A percentile compares a stretch with the other conserved stretches of the same genome.
These are phyloP conservation scores for Wickerhamomyces hampshirensis DNA, from an alignment of 805 yeast genomes.

Conservation along the genomic window DNA sequence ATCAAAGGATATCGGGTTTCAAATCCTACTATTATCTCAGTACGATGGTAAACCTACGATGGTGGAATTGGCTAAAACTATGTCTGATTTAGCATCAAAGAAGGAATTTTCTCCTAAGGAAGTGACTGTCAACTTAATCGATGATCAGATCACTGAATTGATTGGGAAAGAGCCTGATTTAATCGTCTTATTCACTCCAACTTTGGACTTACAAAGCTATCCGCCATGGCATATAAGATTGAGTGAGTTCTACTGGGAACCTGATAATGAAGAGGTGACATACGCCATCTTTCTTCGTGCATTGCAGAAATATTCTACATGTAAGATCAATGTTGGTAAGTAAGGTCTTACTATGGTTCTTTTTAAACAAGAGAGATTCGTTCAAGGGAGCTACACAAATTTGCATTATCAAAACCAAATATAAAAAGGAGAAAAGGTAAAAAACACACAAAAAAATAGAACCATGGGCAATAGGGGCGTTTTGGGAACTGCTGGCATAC, in stretches of 20 bases:
- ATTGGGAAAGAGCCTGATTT: conserved; percentile 94
- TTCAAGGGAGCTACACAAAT: no score
- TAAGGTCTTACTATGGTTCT: conserved; percentile 24
- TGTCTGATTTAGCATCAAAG: conserved; percentile 66
- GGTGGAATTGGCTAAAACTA: conserved; percentile 80
- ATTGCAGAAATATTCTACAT: conserved; percentile 64
- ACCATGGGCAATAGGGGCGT: background rate
- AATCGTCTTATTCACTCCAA: conserved; percentile 79
- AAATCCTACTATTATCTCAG: conserved; percentile 60
- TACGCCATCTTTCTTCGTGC: conserved; percentile 83
- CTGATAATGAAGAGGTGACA: conserved; percentile 73
- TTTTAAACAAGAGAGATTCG: background rate
- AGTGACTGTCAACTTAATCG: conserved; percentile 69
- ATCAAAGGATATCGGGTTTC: conserved; percentile 43
- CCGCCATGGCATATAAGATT: conserved; percentile 98
- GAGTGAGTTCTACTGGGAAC: conserved; percentile 87
- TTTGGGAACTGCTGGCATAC: background rate
- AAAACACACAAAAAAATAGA: background rate
- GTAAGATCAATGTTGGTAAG: conserved; percentile 88
- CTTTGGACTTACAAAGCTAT: conserved; percentile 83
- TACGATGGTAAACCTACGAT: conserved; percentile 89
- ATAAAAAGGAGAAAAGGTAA: background rate
- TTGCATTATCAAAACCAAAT: no score
- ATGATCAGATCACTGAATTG: conserved; percentile 64
- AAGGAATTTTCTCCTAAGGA: conserved; percentile 60